A percentile compares a stretch with the other conserved stretches of the same genome.
These are phyloP conservation scores for Candida yuanshanica DNA, from an alignment of 805 yeast genomes.

Conservation along the genomic window DNA sequence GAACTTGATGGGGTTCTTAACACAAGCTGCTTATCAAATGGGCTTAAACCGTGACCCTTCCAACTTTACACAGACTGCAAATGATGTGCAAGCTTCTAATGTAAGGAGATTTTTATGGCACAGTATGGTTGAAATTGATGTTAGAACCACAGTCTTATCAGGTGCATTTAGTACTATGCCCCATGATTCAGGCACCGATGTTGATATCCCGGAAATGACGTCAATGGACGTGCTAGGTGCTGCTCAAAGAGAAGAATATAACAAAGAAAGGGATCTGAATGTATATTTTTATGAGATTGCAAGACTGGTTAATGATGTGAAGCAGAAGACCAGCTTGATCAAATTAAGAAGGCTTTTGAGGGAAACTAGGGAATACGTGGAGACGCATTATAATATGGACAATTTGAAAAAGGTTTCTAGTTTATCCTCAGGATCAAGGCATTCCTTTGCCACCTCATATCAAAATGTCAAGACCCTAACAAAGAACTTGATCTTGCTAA, in stretches of 20 bases:
- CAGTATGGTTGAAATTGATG: constrained; percentile 10
- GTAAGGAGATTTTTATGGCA: constrained; percentile 19
- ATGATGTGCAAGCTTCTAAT: constrained; percentile 7
- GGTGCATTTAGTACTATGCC: constrained; percentile 15
- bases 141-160: constrained; percentile 4
- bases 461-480: constrained; percentile 10
- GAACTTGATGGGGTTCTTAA: constrained; percentile 29
- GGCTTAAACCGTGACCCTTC: constrained; percentile 45
- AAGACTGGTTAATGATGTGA: constrained; percentile 9
- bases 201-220: constrained; percentile 10
- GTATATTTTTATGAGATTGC: constrained; percentile 7
- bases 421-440: constrained; percentile 5
- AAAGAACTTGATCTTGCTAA: constrained; percentile 6
- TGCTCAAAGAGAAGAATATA: constrained; percentile 8
- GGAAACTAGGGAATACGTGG: constrained; percentile 9
- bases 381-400: constrained; percentile 7
- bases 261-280: constrained; percentile 2
- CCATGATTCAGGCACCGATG: constrained; percentile 6
- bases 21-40: constrained; percentile 38
- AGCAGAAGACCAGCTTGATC: constrained; percentile 6
- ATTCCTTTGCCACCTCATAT: constrained; percentile 4
- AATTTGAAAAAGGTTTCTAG: constrained; percentile 3
- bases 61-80: constrained; percentile 12
- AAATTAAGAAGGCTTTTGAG: constrained; percentile 5
- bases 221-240: constrained; percentile 11